A percentile compares a stretch with the other conserved stretches of the same genome.
Evolutionary conservation across 176 grass and related monocot genomes (phyloP).

Genomic region (Ensete ventricosum): DNA sequence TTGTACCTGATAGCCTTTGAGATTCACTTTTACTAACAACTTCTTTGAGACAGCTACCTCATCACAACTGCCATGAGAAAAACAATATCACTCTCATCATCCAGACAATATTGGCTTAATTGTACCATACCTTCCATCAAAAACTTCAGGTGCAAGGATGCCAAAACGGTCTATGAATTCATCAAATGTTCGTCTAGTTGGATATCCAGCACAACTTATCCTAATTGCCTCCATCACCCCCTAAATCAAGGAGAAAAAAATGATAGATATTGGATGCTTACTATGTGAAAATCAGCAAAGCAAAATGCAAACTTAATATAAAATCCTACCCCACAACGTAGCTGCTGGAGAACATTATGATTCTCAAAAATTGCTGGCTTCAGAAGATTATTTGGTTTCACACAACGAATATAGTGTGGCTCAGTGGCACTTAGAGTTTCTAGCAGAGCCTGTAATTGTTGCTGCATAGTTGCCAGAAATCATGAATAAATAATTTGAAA

Average conservation of each 20-base stretch:
- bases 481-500: constrained; percentile 12
- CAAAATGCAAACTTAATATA: neutral
- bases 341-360: constrained; percentile 91
- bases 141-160: constrained; percentile 85
- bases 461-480: constrained; percentile 41
- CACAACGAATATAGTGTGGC: constrained; percentile 97
- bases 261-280: constrained; percentile 24
- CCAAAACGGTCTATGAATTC: constrained; percentile 94
- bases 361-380: constrained; percentile 95
- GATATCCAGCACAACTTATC: constrained; percentile 96
- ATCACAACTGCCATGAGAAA: constrained; percentile 48
- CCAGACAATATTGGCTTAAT: constrained; percentile 5
- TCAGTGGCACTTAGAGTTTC: constrained; percentile 89
- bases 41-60: constrained; percentile 62
- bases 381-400: constrained; percentile 93
- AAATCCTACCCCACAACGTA: constrained; percentile 87
- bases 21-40: constrained; percentile 66
- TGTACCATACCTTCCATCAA: constrained; percentile 57
- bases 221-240: constrained; percentile 99
- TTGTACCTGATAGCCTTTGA: constrained; percentile 85
- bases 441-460: constrained; percentile 92
- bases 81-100: neutral
- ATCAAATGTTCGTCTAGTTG: constrained; percentile 82
- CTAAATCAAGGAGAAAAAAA: constrained; percentile 30
- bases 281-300: neutral